Conservation (phyloP, 176 grass and related monocot genomes). For the Oryza meyeriana region DNA sequence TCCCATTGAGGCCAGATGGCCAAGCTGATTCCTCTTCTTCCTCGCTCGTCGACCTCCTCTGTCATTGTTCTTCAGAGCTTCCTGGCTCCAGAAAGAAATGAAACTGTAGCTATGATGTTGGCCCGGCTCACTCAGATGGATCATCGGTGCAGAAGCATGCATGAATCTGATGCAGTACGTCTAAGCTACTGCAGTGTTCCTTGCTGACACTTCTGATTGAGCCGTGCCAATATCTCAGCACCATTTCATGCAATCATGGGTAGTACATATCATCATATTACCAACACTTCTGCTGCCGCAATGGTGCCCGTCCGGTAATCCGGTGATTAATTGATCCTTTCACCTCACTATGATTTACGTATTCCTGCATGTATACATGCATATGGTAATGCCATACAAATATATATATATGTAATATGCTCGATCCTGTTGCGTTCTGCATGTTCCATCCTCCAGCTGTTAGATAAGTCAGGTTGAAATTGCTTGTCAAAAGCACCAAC, state of each 20-base stretch:
- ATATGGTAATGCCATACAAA: not conserved
- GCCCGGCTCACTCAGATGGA: slow-evolving; percentile 61
- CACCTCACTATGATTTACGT: not conserved
- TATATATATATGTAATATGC: too few relatives aligned
- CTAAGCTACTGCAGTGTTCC: not conserved
- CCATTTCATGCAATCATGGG: slow-evolving; percentile 51
- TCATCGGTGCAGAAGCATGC: not conserved
- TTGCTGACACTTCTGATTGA: slow-evolving; percentile 51
- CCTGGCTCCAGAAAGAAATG: slow-evolving; percentile 24
- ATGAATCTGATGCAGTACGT: not conserved
- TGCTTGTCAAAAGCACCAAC: not conserved
- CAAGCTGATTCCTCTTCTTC: not conserved
- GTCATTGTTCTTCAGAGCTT: not conserved
- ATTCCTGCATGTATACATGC: not conserved
- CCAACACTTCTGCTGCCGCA: not conserved
- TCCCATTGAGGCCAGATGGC: too few relatives aligned
- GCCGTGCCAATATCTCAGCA: slow-evolving; percentile 99
- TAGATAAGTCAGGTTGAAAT: slow-evolving; percentile 7
- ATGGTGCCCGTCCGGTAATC: not conserved
- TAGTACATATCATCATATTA: not conserved
- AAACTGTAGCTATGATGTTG: slow-evolving; percentile 72
- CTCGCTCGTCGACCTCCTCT: not conserved
- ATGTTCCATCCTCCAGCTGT: not conserved
- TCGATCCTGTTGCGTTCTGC: not conserved
- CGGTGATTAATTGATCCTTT: not conserved